Conservation (phyloP, 495 filamentous ascomycete genomes). For the Neurospora intermedia region DNA sequence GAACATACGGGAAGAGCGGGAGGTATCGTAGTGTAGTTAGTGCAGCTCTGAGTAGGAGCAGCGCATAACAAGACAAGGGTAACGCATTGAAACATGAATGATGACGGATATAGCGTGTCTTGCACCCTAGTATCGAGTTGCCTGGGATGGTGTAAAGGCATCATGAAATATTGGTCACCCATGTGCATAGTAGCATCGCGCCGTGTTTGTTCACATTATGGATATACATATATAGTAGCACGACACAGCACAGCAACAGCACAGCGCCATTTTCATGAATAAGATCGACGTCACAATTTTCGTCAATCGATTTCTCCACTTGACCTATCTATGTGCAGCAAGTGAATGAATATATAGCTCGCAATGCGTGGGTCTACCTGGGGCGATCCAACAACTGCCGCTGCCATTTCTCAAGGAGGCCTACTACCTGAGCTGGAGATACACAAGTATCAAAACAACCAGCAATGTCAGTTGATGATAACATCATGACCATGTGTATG, state of each 20-base stretch:
- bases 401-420: too few species aligned
- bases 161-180: neutral
- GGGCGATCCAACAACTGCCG: neutral
- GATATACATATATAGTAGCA: neutral
- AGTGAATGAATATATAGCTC: neutral
- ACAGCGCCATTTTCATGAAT: neutral
- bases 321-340: neutral
- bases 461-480: too few species aligned
- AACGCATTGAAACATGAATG: neutral
- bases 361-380: neutral
- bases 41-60: neutral
- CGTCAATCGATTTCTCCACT: neutral
- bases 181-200: neutral
- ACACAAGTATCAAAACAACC: too few species aligned
- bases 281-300: neutral
- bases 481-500: neutral
- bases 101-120: neutral
- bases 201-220: neutral
- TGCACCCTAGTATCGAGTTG: too few species aligned
- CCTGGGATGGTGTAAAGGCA: neutral
- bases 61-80: neutral
- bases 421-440: too few species aligned
- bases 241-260: neutral
- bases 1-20: neutral
- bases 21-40: neutral